Evolutionary conservation across 2,329 filamentous ascomycete genomes (phyloP).

Genomic region (Hymenoscyphus fructigenus): DNA sequence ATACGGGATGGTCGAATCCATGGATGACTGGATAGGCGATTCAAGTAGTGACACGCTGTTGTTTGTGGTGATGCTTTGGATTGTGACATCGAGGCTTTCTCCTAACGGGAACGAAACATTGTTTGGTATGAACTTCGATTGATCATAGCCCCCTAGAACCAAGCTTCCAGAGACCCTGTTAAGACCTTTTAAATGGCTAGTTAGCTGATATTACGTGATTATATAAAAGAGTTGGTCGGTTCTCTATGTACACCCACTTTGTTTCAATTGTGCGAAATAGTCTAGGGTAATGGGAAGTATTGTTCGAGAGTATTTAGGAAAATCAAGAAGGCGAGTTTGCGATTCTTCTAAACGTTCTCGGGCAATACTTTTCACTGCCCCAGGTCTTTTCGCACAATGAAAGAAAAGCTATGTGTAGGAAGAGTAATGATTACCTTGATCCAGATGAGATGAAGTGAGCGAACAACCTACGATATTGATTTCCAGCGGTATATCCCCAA

Average conservation of each 20-base stretch:
- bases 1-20: constrained; percentile 42
- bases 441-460: neutral
- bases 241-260: too few species aligned
- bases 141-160: constrained; percentile 43
- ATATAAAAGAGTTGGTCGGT: neutral
- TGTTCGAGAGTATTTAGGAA: too few species aligned
- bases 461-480: constrained; percentile 38
- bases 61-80: constrained; percentile 36
- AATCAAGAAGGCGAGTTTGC: too few species aligned
- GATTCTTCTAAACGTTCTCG: too few species aligned
- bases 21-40: constrained; percentile 32
- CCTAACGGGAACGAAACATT: constrained; percentile 40
- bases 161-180: constrained; percentile 39
- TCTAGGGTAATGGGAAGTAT: too few species aligned
- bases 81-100: constrained; percentile 38
- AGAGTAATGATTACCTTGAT: too few species aligned
- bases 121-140: constrained; percentile 39
- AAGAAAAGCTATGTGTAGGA: too few species aligned
- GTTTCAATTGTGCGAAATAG: too few species aligned
- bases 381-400: too few species aligned
- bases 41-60: constrained; percentile 22
- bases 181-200: constrained; percentile 23
- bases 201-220: neutral
- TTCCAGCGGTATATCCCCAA: constrained; percentile 45
- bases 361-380: too few species aligned